Percentiles rank a stretch among this genome's conserved stretches.
Evolutionary conservation across 2,329 filamentous ascomycete species (phyloP).

Genomic region (Xylariaceae sp.): DNA sequence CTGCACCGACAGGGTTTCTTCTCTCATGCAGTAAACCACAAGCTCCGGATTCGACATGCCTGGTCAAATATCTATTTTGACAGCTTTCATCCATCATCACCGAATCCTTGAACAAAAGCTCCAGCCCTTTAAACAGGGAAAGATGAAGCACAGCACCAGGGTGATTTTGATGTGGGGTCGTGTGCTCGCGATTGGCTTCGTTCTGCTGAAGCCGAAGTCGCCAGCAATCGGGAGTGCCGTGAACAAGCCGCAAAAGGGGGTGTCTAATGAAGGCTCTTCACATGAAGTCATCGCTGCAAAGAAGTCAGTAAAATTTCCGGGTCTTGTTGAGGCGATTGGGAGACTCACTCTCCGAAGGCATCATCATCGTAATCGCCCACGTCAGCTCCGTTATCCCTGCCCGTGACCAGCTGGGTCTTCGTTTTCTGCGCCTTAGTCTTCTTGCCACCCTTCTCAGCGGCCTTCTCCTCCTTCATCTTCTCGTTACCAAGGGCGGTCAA

Average conservation of each 20-base stretch:
- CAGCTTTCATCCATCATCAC: constrained; percentile 17
- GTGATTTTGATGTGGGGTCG: constrained; percentile 5
- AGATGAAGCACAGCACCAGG: constrained; percentile 10
- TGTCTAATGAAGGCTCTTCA: constrained; percentile 40
- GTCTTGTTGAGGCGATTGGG: background rate
- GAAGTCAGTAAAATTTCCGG: constrained; percentile 1
- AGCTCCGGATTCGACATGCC: constrained; percentile 15
- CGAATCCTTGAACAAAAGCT: constrained; percentile 11
- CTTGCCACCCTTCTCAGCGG: constrained; percentile 87
- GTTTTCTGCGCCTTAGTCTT: constrained; percentile 96
- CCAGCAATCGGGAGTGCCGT: constrained; percentile 8
- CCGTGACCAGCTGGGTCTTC: constrained; percentile 74
- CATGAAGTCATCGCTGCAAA: constrained; percentile 64
- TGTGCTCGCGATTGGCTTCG: background rate
- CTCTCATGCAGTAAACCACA: constrained; percentile 10
- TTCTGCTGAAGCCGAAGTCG: constrained; percentile 8
- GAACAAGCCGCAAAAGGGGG: constrained; percentile 18
- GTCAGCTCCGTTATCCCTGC: constrained; percentile 59
- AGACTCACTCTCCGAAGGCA: constrained; percentile 72
- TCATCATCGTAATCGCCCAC: constrained; percentile 75
- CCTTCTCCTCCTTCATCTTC: constrained; percentile 98
- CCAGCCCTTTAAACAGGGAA: constrained; percentile 2
- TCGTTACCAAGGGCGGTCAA: constrained; percentile 92
- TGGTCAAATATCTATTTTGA: background rate
- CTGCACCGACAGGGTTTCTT: background rate